Evolutionary conservation across 139 green algal species (phyloP).

Genomic region (Bryopsis sp.): DNA sequence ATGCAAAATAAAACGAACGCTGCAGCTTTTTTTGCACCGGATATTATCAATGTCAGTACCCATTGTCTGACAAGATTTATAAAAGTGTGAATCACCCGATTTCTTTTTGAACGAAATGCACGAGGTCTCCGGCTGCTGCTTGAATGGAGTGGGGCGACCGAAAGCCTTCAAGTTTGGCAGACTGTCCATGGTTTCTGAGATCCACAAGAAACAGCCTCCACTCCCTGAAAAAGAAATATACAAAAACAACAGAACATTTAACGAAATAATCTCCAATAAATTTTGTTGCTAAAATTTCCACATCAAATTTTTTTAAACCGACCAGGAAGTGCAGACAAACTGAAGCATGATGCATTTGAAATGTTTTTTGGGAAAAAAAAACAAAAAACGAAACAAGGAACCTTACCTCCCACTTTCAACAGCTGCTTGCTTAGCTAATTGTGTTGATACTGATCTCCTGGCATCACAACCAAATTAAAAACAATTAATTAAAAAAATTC

Average conservation of each 20-base stretch:
- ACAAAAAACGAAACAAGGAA: too few species aligned
- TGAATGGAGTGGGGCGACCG: conserved; percentile 57
- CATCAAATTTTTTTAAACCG: too few species aligned
- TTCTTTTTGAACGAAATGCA: conserved; percentile 29
- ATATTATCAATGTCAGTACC: too few species aligned
- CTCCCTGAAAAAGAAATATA: conserved; percentile 19
- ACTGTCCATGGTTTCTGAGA: conserved; percentile 53
- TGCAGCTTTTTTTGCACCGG: background rate
- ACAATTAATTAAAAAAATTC: too few species aligned
- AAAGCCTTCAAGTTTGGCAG: conserved; percentile 23
- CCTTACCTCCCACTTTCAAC: background rate
- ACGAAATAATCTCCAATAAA: too few species aligned
- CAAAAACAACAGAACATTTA: too few species aligned
- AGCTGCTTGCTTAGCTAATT: background rate
- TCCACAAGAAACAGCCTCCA: conserved; percentile 58
- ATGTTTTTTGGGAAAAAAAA: too few species aligned
- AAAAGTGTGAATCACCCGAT: conserved; percentile 14
- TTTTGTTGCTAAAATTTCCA: too few species aligned
- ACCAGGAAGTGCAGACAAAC: background rate
- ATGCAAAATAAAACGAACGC: background rate
- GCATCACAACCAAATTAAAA: too few species aligned
- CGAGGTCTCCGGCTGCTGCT: conserved; percentile 55
- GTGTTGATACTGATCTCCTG: background rate
- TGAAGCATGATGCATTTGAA: background rate
- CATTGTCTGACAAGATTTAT: background rate